Conservation (phyloP, 805 yeast species). For the Jamesozyma lodderae region DNA sequence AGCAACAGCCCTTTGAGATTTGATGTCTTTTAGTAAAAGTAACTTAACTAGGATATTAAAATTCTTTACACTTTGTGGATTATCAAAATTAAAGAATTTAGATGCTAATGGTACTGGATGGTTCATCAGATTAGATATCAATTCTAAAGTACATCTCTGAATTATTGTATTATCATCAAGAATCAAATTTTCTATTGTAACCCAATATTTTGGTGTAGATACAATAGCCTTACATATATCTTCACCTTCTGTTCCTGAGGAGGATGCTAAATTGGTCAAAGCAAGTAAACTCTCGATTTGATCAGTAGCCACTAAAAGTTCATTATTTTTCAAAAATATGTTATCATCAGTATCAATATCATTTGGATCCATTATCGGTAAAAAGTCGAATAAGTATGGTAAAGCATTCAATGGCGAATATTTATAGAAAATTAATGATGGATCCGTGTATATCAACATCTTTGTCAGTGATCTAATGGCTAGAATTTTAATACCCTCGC, state of each 20-base stretch:
- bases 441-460: constrained; percentile 39
- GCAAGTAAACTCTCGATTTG: constrained; percentile 53
- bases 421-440: constrained; percentile 35
- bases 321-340: constrained; percentile 10
- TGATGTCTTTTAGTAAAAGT: constrained; percentile 31
- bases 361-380: constrained; percentile 10
- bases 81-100: constrained; percentile 49
- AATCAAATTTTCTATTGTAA: constrained; percentile 37
- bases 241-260: constrained; percentile 33
- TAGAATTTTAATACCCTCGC: constrained; percentile 19
- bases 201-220: constrained; percentile 36
- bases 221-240: constrained; percentile 26
- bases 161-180: constrained; percentile 39
- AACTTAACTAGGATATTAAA: constrained; percentile 36
- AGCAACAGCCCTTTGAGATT: constrained; percentile 36
- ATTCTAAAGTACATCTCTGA: constrained; percentile 54
- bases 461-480: constrained; percentile 39
- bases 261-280: constrained; percentile 55
- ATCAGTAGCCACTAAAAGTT: constrained; percentile 23
- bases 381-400: constrained; percentile 39
- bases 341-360: constrained; percentile 3
- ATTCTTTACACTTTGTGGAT: constrained; percentile 30
- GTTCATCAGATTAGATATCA: constrained; percentile 50
- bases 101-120: constrained; percentile 34
- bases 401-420: constrained; percentile 35